Percentiles rank a stretch among this genome's conserved stretches.
These are phyloP conservation scores for Alternaria longipes DNA, from an alignment of 2,329 filamentous ascomycete genomes.

Conservation along the genomic window DNA sequence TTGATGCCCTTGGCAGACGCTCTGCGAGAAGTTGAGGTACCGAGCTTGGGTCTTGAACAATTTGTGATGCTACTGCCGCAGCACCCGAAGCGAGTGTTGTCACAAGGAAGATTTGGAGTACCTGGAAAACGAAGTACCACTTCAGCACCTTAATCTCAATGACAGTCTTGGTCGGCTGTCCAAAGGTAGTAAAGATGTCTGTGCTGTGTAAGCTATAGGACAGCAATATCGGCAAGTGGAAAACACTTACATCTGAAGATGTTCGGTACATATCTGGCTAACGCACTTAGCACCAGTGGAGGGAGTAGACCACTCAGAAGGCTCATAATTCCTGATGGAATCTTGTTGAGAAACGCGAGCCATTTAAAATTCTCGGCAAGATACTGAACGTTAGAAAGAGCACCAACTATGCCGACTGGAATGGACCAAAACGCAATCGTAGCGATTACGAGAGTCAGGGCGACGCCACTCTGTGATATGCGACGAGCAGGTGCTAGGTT, in stretches of 20 bases:
- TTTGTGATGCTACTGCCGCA: slow-evolving; percentile 70
- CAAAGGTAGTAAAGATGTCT: slow-evolving; percentile 81
- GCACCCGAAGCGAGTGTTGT: slow-evolving; percentile 85
- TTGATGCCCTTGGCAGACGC: slow-evolving; percentile 83
- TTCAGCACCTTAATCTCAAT: slow-evolving; percentile 92
- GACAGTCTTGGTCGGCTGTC: slow-evolving; percentile 79
- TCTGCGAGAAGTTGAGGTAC: slow-evolving; percentile 73
- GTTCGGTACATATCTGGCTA: slow-evolving; percentile 87
- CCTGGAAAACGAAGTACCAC: slow-evolving; percentile 88
- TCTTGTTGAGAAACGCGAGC: slow-evolving; percentile 75
- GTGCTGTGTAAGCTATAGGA: slow-evolving; percentile 12
- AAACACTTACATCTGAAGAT: slow-evolving; percentile 75
- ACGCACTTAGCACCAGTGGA: slow-evolving; percentile 76
- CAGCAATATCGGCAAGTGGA: background rate
- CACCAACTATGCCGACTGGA: slow-evolving; percentile 80
- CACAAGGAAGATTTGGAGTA: slow-evolving; percentile 91
- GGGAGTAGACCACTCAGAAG: slow-evolving; percentile 87
- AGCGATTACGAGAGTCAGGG: slow-evolving; percentile 76
- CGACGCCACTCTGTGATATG: slow-evolving; percentile 75
- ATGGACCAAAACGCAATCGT: slow-evolving; percentile 89
- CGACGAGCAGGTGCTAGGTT: slow-evolving; percentile 85
- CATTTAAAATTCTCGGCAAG: slow-evolving; percentile 71
- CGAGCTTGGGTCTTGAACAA: slow-evolving; percentile 69
- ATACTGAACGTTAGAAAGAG: slow-evolving; percentile 83
- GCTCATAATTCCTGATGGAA: slow-evolving; percentile 78